These are phyloP conservation scores for Sporisorium sorghi DNA, from an alignment of 1,284 basidiomycete genomes.

Conservation along the genomic window DNA sequence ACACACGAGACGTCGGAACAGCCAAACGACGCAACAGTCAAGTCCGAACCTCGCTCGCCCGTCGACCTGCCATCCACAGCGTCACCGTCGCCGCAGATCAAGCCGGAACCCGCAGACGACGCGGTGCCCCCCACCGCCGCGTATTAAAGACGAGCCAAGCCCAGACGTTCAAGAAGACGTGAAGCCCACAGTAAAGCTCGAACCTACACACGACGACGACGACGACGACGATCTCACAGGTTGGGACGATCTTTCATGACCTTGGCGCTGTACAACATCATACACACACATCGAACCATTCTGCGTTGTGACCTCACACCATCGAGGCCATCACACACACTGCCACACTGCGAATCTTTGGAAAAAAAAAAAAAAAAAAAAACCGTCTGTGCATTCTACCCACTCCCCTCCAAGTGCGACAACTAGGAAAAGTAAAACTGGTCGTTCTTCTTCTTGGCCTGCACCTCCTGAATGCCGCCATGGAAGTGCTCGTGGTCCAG, in stretches of 20 bases:
- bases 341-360: background rate
- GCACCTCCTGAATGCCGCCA: constrained; percentile 68
- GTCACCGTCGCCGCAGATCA: background rate
- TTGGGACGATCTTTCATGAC: constrained; percentile 42
- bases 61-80: background rate
- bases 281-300: background rate
- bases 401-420: background rate
- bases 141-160: constrained; percentile 17
- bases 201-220: constrained; percentile 5
- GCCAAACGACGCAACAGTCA: background rate
- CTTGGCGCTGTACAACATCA: background rate
- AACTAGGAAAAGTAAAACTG: constrained; percentile 63
- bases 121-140: background rate
- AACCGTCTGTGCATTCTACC: background rate
- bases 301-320: too few species aligned
- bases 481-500: constrained; percentile 69
- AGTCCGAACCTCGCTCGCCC: background rate
- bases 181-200: constrained; percentile 17
- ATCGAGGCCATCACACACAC: too few species aligned
- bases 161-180: constrained; percentile 6
- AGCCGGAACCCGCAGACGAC: background rate
- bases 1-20: background rate
- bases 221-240: constrained; percentile 33
- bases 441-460: constrained; percentile 69
- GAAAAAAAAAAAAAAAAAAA: background rate